Evolutionary conservation across 2,329 filamentous ascomycete species (phyloP), one percentile per base, ranked within the genome.

Genomic region (Zymoseptoria ardabiliae): DNA sequence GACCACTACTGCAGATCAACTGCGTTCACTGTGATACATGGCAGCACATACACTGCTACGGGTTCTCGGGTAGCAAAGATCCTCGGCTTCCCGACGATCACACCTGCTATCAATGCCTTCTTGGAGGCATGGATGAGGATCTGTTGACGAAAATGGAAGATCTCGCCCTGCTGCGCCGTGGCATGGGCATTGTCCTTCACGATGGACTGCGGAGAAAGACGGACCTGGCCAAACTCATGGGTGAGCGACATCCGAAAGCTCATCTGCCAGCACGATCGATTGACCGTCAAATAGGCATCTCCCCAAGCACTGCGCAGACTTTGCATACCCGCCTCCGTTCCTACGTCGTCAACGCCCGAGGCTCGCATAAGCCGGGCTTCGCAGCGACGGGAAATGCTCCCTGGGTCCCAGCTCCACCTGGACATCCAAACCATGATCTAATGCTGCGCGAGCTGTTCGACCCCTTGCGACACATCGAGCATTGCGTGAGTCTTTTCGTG

Each of bases 11-110:
- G 8, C 49, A 79, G 78, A 65, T 79, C n/a, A 56, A 73, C 58
- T 81, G 79, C 62, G 59, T 64, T 11, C 78, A 74, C 60, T 81
- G 78, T 63, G 63, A 71, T 45, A 76, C 70, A 9, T 76, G 73
- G 65, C 79, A 81, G 61, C 79, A 81, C 68, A 57, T 74, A 23
- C 65, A 72, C 48, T 81, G 79, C 65, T 79, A 79, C 59, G 79
- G 78, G 4, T 80, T 76, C 62, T 65, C 66, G 8, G 68, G 63
- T 20, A 28, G 58, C 1, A 61, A 70, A n/a, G 77, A 79, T 62
- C 65, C 69, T 9, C 72, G 73, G 30, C 61, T 79, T 20, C 74
- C 76, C 30, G 66, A 71, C 25, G 61, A 70, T n/a, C 77, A 81
- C 64, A 71, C 72, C 17, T 81, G 79, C 68, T 80, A 80, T 62